These are phyloP conservation scores for Tripterygium wilfordii DNA, from an alignment of 177 flowering plant genomes.

Conservation along the genomic window DNA sequence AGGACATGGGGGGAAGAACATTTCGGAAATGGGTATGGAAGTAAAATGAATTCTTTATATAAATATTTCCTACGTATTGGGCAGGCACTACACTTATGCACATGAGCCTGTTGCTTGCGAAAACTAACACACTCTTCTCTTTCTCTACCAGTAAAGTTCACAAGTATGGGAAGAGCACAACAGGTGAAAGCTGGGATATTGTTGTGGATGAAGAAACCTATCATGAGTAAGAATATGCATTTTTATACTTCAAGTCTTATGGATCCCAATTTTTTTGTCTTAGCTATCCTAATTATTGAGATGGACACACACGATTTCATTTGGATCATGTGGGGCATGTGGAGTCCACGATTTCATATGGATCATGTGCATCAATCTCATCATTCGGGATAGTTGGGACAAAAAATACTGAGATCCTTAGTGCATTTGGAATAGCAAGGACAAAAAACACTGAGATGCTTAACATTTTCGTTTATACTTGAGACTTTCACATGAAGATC, in stretches of 20 bases:
- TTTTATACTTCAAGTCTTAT: too few species aligned
- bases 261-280: neutral
- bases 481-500: too few species aligned
- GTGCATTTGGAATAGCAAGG: too few species aligned
- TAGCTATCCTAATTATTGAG: neutral
- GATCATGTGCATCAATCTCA: too few species aligned
- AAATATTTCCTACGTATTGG: too few species aligned
- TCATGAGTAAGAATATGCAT: constrained; percentile 72
- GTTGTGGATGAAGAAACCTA: constrained; percentile 89
- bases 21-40: constrained; percentile 87
- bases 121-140: neutral
- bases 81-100: too few species aligned
- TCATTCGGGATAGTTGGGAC: too few species aligned
- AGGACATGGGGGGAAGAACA: constrained; percentile 99
- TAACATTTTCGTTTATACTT: too few species aligned
- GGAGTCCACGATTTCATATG: too few species aligned
- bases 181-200: constrained; percentile 97
- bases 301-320: neutral
- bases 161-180: constrained; percentile 96
- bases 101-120: neutral
- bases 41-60: neutral
- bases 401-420: too few species aligned
- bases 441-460: too few species aligned
- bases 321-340: too few species aligned
- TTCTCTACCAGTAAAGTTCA: constrained; percentile 73